Evolutionary conservation across 2,329 filamentous ascomycete species (phyloP), one percentile per base, ranked within the genome.

Genomic region (Talaromyces rugulosus): DNA sequence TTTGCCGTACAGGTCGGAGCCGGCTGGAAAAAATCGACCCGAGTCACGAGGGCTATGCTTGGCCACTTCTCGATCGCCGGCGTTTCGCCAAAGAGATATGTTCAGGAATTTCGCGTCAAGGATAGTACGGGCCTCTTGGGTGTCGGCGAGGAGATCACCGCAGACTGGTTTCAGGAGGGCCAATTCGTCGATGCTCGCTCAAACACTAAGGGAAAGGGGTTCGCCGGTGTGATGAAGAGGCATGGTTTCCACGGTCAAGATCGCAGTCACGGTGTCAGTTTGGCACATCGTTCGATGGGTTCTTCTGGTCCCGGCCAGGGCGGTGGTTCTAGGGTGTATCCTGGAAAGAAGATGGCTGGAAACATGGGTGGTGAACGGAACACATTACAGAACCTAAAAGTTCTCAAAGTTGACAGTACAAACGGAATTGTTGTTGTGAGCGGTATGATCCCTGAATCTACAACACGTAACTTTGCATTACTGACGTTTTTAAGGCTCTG

Each of bases 301-400:
- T 94, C 92, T 36, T 85, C 89, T 7, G 95, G 95, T 75, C 91
- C 90, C 63, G 90, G 89, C 69, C 95, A 99, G 78, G 95, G 95
- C 66, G 88, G 90, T 74, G 95, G 95, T 79, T 96, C 91, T 65
- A 87, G 95, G 78, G 94, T 99, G 28, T 81, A 92, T 73, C 95
- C 95, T 0, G 95, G 95, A 64, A 99, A 99, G 86, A 95, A 92
- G 80, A 99, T 99, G 95, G 87, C 95, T 3, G 95, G 95, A 60
- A 87, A 91, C 63, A 98, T 99, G 95, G 95, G 95, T 66, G 90
- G 89, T 67, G 85, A 96, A 77, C 87, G 86, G 68, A 90, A 92
- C 61, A 99, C 95, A 55, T 84, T 95, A 62, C 93, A 97, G 83
- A 97, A 96, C 78, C 80, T 98, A 69, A 90, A 89, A 78, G 87